These are phyloP conservation scores for Plasmodium relictum DNA, from an alignment of 169 alveolate species.

Conservation along the genomic window DNA sequence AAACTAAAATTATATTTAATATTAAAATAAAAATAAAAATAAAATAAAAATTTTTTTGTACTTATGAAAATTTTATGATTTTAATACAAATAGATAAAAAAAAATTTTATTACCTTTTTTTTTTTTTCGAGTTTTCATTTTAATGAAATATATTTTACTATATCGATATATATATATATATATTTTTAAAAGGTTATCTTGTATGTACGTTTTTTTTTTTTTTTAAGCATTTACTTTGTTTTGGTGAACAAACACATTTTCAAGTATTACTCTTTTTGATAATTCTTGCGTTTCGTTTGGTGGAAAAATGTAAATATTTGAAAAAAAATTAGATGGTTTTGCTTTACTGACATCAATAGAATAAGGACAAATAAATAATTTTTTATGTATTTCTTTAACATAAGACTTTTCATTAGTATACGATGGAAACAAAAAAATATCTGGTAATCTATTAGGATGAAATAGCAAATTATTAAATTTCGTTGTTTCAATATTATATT, in stretches of 20 bases:
- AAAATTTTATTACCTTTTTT: no score
- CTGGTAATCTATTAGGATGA: conserved; percentile 75
- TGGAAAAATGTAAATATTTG: conserved; percentile 66
- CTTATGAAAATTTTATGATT: no score
- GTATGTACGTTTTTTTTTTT: no score
- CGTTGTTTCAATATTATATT: conserved; percentile 68
- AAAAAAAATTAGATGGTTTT: conserved; percentile 61
- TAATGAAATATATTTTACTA: no score
- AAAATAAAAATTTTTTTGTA: no score
- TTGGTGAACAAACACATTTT: conserved; percentile 46
- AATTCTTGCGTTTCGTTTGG: conserved; percentile 54
- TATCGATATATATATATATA: no score
- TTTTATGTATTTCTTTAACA: conserved; percentile 67
- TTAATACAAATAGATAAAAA: no score
- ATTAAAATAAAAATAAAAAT: no score
- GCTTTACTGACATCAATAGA: conserved; percentile 70
- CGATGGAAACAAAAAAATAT: conserved; percentile 71
- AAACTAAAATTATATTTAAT: no score
- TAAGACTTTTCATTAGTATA: conserved; percentile 70
- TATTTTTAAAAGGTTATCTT: no score
- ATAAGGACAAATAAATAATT: conserved; percentile 74
- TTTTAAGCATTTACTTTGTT: conserved; percentile 9
- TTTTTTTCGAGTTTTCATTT: no score
- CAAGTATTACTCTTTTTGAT: conserved; percentile 70
- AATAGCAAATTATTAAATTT: conserved; percentile 70